Conservation (phyloP, 2,329 filamentous ascomycete genomes). For the Daldinia eschscholtzii region DNA sequence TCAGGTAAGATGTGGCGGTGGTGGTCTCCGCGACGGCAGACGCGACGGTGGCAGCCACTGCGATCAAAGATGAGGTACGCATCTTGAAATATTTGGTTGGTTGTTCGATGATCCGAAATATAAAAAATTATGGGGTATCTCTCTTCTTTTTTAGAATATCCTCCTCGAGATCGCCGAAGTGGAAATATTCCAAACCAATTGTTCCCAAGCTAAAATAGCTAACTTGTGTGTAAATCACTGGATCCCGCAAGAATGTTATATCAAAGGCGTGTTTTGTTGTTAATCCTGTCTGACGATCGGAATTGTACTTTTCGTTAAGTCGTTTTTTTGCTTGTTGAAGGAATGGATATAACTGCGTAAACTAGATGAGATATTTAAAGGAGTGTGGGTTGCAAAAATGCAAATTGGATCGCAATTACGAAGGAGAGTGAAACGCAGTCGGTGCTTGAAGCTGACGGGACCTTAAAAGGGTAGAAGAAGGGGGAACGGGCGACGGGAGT, state of each 20-base stretch:
- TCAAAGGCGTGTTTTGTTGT: constrained; percentile 3
- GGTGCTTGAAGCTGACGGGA: constrained; percentile 31
- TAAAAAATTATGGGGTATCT: constrained; percentile 38
- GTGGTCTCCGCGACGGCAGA: constrained; percentile 49
- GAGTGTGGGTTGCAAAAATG: constrained; percentile 45
- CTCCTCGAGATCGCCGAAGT: constrained; percentile 28
- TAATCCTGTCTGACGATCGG: constrained; percentile 19
- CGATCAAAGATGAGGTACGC: constrained; percentile 47
- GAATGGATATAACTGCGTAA: constrained; percentile 40
- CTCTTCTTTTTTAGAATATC: constrained; percentile 25
- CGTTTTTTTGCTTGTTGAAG: constrained; percentile 15
- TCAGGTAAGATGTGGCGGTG: constrained; percentile 50
- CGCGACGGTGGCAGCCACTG: constrained; percentile 49
- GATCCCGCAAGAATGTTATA: not conserved
- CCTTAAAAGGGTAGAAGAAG: constrained; percentile 26
- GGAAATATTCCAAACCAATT: constrained; percentile 20
- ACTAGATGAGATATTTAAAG: constrained; percentile 32
- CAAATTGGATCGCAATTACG: constrained; percentile 35
- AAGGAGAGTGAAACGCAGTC: constrained; percentile 30
- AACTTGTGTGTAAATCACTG: constrained; percentile 3
- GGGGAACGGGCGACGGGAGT: constrained; percentile 27
- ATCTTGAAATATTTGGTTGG: constrained; percentile 42
- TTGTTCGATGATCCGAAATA: constrained; percentile 34
- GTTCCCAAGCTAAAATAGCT: constrained; percentile 17
- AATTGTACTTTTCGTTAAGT: constrained; percentile 10